phyloP scores from a whole-genome alignment of 2,329 filamentous ascomycete species.

The Madurella mycetomatis region DNA sequence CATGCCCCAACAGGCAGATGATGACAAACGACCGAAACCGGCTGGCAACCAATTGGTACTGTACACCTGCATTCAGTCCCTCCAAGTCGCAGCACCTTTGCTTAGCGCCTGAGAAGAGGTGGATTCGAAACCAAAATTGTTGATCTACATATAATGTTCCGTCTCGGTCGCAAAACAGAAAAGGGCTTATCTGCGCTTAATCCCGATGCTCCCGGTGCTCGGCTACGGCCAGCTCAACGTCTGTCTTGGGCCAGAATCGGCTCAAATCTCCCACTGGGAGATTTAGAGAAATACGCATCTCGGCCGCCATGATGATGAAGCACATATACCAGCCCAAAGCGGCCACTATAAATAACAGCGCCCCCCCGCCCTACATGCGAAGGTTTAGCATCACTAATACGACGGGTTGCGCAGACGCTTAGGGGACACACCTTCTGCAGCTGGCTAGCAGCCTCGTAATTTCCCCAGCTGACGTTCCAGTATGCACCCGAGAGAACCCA shows the following conservation, averaged over 20 bases:
- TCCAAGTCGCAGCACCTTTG: too few relatives aligned
- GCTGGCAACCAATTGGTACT: too few relatives aligned
- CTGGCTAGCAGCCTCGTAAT: constrained; percentile 37
- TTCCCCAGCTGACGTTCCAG: constrained; percentile 42
- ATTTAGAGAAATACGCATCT: constrained; percentile 47
- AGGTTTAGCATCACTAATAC: not conserved
- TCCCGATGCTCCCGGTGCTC: constrained; percentile 16
- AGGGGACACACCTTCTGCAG: constrained; percentile 40
- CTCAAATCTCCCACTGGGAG: constrained; percentile 49
- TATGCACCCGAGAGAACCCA: constrained; percentile 47
- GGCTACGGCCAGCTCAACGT: constrained; percentile 25
- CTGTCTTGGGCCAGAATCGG: constrained; percentile 42
- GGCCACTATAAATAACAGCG: constrained; percentile 42
- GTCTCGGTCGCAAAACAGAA: too few relatives aligned
- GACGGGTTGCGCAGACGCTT: too few relatives aligned
- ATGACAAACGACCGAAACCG: too few relatives aligned
- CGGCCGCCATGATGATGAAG: constrained; percentile 49
- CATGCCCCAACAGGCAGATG: too few relatives aligned
- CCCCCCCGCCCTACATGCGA: constrained; percentile 33
- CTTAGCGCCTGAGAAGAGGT: too few relatives aligned
- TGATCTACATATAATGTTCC: too few relatives aligned
- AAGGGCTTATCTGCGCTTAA: not conserved
- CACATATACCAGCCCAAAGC: constrained; percentile 49
- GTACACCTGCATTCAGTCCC: too few relatives aligned
- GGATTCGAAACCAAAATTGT: too few relatives aligned